phyloP scores from a whole-genome alignment of 139 green algal genomes.

The Volvox africanus region DNA sequence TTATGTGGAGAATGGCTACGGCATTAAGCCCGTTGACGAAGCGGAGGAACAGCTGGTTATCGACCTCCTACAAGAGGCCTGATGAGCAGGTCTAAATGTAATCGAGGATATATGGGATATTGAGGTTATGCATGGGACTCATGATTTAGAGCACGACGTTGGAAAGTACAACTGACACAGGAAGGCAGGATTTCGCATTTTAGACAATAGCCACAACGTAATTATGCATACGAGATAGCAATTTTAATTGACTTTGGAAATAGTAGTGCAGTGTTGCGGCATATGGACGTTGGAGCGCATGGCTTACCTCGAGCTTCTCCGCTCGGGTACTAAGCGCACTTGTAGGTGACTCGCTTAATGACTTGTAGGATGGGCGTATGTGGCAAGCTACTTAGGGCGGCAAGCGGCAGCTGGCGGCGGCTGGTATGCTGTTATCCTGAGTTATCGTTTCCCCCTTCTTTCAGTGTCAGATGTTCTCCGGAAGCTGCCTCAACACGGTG shows the following conservation, averaged over 20 bases:
- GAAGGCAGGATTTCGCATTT: neutral
- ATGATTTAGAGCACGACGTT: too few species aligned
- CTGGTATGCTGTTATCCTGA: too few species aligned
- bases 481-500: conserved; percentile 37
- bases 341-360: neutral
- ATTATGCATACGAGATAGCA: neutral
- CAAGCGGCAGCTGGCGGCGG: too few species aligned
- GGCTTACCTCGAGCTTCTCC: conserved; percentile 24
- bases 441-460: neutral
- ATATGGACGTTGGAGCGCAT: neutral
- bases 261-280: neutral
- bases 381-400: too few species aligned
- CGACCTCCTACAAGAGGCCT: neutral
- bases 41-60: conserved; percentile 43
- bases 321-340: conserved; percentile 17
- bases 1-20: conserved; percentile 34
- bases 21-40: conserved; percentile 51
- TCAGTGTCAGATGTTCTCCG: conserved; percentile 39
- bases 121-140: too few species aligned
- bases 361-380: too few species aligned
- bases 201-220: neutral
- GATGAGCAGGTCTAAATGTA: neutral
- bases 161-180: neutral
- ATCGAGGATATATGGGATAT: too few species aligned
- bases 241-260: too few species aligned